Evolutionary conservation across 441 rosid genomes (phyloP).

Genomic region (Gossypium schwendimanii): DNA sequence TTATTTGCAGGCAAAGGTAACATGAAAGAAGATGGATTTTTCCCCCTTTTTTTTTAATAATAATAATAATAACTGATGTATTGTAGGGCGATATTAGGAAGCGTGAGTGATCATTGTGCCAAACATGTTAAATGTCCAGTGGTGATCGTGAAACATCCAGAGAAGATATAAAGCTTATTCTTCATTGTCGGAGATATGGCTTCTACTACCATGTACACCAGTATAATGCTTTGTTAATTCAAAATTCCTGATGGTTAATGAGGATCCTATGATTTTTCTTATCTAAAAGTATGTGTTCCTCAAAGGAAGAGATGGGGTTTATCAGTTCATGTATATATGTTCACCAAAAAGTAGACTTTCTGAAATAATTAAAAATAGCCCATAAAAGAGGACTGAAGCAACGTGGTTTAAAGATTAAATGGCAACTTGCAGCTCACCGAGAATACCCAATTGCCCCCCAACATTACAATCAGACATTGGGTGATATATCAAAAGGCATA

Average conservation of each 20-base stretch:
- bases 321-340: background rate
- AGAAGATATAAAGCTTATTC: constrained; percentile 5
- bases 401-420: too few species aligned
- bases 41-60: background rate
- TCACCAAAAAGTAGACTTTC: too few species aligned
- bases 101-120: constrained; percentile 74
- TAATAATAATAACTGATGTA: background rate
- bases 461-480: too few species aligned
- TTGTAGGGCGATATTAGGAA: constrained; percentile 59
- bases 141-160: constrained; percentile 52
- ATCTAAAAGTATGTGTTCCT: background rate
- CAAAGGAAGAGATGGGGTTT: background rate
- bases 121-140: constrained; percentile 66
- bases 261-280: background rate
- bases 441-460: too few species aligned
- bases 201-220: background rate
- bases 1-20: background rate
- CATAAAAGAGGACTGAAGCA: too few species aligned
- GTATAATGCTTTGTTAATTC: background rate
- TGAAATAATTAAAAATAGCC: too few species aligned
- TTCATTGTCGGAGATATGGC: background rate
- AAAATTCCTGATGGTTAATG: background rate
- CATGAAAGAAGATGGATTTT: background rate
- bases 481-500: too few species aligned
- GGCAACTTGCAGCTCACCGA: too few species aligned